Evolutionary conservation across 2,329 filamentous ascomycete genomes (phyloP).

Genomic region (Hypoxylon sp.): DNA sequence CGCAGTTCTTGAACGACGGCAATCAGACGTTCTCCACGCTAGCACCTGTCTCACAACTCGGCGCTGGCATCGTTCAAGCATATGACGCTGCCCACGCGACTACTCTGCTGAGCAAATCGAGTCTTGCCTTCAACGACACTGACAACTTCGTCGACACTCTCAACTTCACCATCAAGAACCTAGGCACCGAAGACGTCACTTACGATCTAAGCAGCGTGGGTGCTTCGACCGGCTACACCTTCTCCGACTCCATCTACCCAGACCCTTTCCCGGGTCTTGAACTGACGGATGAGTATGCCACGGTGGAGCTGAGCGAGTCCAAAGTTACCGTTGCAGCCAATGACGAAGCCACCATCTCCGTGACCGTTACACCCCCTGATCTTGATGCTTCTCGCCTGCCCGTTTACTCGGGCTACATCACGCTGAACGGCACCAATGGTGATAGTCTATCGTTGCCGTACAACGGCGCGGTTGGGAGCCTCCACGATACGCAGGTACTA

Average conservation of each 20-base stretch:
- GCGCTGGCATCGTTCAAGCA: constrained; percentile 67
- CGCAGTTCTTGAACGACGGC: constrained; percentile 59
- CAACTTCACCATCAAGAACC: constrained; percentile 66
- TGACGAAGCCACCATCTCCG: constrained; percentile 48
- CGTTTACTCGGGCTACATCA: constrained; percentile 59
- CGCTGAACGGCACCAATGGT: constrained; percentile 55
- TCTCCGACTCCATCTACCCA: constrained; percentile 50
- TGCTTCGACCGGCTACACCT: constrained; percentile 64
- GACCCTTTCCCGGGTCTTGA: constrained; percentile 56
- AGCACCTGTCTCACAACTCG: constrained; percentile 68
- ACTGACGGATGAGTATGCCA: constrained; percentile 52
- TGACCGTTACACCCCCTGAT: constrained; percentile 56
- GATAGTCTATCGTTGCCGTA: constrained; percentile 48
- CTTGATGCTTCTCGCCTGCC: constrained; percentile 53
- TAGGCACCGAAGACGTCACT: constrained; percentile 56
- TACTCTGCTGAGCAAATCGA: constrained; percentile 62
- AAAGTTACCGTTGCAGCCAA: constrained; percentile 45
- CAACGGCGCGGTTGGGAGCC: constrained; percentile 49
- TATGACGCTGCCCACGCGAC: constrained; percentile 65
- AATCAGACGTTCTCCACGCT: constrained; percentile 49
- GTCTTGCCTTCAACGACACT: constrained; percentile 71
- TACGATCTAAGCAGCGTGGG: constrained; percentile 62
- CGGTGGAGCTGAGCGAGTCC: constrained; percentile 52
- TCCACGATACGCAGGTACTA: constrained; percentile 49
- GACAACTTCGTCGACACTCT: constrained; percentile 60